Evolutionary conservation across 768 basidiomycete species (phyloP), one percentile per base, ranked within the genome.

Genomic region (Lactarius hengduanensis): DNA sequence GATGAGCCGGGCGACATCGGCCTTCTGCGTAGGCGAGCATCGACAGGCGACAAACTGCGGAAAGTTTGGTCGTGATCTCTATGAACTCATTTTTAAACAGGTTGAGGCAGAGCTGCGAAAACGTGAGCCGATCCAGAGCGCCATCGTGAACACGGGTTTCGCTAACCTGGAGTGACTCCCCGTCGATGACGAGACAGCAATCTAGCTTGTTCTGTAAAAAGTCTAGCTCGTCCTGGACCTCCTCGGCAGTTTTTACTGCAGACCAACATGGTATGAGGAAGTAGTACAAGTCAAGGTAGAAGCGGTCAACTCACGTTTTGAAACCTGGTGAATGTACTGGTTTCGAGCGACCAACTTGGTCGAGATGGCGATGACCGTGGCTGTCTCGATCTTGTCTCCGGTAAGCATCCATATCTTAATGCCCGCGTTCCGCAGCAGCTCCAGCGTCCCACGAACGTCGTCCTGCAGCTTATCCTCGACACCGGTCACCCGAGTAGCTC

Each of bases 351-450:
- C 97, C 59, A 98, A 80, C 75, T 98, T 98, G 8, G 93, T 97
- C 43, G 95, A 97, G 69, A 98, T 94, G 5, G 96, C 96, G 73
- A 99, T 99, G 77, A 95, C 96, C 43, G 96, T 89, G 5, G 97
- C 97, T 3, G 97, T 99, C 80, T 99, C 97, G 59, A 98, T 94
- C 80, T 98, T 99, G 77, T 99, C 97, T 1, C 97, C 96, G 0
- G 97, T 99, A 72, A 98, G 81, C 97, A 98, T 98, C 97, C 97
- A 99, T 65, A 99, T 98, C 83, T 92, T 97, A 77, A 99, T 88
- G 4, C 96, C 96, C 0, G 96, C 97, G 75, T 98, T 98, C 70
- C 96, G 80, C 69, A 99, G 76, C 61, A 98, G 74, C 77, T 98
- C 97, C 65, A 99, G 78, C 2, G 97, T 97, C 55, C 89, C 86